Evolutionary conservation across 495 filamentous ascomycete species (phyloP).

Genomic region (Gamarada debralockiae): DNA sequence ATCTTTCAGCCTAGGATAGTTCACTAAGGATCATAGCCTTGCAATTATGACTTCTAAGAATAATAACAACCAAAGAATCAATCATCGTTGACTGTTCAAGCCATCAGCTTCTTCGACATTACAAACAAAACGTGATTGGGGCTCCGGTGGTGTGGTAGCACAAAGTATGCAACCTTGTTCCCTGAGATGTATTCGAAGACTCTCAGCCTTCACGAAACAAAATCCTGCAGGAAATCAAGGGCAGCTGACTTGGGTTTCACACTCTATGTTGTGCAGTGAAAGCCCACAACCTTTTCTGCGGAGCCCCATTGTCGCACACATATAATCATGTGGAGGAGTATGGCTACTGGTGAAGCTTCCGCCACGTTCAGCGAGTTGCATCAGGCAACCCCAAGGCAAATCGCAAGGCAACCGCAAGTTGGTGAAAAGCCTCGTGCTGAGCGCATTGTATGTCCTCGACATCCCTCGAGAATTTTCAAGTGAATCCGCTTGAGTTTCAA

Average conservation of each 20-base stretch:
- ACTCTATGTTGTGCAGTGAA: not conserved
- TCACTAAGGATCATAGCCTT: not conserved
- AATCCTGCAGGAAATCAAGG: not conserved
- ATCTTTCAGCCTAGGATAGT: not conserved
- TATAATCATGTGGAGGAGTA: not conserved
- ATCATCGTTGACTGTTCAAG: not conserved
- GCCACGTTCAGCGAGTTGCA: not conserved
- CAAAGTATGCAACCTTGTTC: not conserved
- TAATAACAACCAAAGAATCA: not conserved
- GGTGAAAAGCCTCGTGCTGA: not conserved
- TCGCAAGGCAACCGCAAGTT: not conserved
- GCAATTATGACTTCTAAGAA: not conserved
- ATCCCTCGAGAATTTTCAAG: not conserved
- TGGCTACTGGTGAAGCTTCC: not conserved
- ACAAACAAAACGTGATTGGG: not conserved
- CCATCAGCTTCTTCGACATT: not conserved
- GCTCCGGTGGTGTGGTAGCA: not conserved
- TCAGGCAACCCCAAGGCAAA: not conserved
- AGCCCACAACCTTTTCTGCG: not conserved
- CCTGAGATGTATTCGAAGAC: not conserved
- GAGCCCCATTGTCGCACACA: not conserved
- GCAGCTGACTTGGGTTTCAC: not conserved
- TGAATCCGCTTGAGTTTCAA: not conserved
- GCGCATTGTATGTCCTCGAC: not conserved
- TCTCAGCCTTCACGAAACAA: not conserved